Base-by-base conservation (phyloP, 768 basidiomycete species). In the Trametes meyenii region DNA sequence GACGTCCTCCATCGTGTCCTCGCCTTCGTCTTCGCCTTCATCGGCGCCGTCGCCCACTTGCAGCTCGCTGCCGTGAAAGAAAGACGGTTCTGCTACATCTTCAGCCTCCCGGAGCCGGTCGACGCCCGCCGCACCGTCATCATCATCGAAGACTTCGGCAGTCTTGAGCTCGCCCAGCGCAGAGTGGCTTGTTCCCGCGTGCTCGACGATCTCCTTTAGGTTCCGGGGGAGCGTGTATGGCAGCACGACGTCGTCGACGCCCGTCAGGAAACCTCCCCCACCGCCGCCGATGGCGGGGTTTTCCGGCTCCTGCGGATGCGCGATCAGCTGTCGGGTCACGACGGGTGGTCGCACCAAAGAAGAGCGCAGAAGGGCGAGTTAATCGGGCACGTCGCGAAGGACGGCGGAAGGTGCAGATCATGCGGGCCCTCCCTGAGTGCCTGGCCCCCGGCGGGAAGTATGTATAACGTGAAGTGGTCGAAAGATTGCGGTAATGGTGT, bases 161-260 rank as follows among this genome's bases (percentile, higher is more conserved):
- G 50, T 48, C 45, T 38, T 23, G 60, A 58, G 43, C 56, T 54
- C 57, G 42, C 64, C 62, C 19, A 59, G 62, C 29, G 55, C 57
- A 17, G 65, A 52, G 21, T 48, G 29, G 21, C 50, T 43, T 45
- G 55, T 65, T 5, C 50, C 59, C 42, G 62, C 51, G 40, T 62
- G 63, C 54, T 63, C 59, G 40, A 64, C 19, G 58, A 63, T 42
- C 42, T 61, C 71, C 66, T 67, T 72, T 7, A 77, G 79, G 68
- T 83, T 81, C 63, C 85, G 85, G 0, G 92, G 92, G 26, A 94
- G 75, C 59, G 81, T 81, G 71, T 85, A 94, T 2, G 85, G 83
- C 71, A 88, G 78, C 2, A 94, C 89, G 55, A 93, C 87, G 61
- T 83, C 85, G 67, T 88, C 89, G 7, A 85, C 88, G 14, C 80